Percentiles rank a stretch among this genome's conserved stretches.
Conservation (phyloP, 768 basidiomycete genomes). For the Boletus rubropictus region DNA sequence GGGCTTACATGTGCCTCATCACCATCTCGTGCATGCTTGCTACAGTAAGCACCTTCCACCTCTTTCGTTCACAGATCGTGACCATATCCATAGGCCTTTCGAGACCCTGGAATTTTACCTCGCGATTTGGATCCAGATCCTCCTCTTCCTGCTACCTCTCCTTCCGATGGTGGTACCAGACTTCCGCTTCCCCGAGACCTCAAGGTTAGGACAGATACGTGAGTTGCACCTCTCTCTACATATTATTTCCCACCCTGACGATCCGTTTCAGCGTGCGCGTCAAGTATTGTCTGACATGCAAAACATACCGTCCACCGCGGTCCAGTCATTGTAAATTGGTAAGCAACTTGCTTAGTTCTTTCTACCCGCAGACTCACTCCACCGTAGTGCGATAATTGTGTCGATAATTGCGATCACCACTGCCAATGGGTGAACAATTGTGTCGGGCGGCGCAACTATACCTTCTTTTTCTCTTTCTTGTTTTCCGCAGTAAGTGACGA, state of each 20-base stretch:
- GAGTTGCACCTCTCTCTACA: conserved; percentile 29
- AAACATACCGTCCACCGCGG: conserved; percentile 87
- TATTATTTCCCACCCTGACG: neutral
- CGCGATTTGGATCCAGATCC: conserved; percentile 83
- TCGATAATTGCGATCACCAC: conserved; percentile 92
- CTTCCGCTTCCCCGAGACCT: conserved; percentile 78
- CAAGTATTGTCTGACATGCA: conserved; percentile 92
- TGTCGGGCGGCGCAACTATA: conserved; percentile 91
- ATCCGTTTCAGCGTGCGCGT: conserved; percentile 61
- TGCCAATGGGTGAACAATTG: conserved; percentile 94
- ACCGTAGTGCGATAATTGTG: conserved; percentile 89
- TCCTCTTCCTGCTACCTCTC: conserved; percentile 59
- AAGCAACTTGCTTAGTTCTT: conserved; percentile 8
- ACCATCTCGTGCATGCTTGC: conserved; percentile 71
- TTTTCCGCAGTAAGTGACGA: conserved; percentile 56
- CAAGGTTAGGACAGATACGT: conserved; percentile 73
- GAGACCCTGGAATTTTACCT: conserved; percentile 86
- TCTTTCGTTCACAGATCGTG: neutral
- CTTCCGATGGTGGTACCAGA: conserved; percentile 56
- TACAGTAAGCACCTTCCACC: conserved; percentile 46
- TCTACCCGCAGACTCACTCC: conserved; percentile 1
- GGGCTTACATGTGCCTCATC: conserved; percentile 57
- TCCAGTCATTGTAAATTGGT: conserved; percentile 96
- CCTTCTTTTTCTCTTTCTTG: conserved; percentile 86
- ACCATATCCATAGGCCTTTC: conserved; percentile 48